Evolutionary conservation across 2,329 filamentous ascomycete genomes (phyloP), one percentile per base, ranked within the genome.

Genomic region (Aspergillus intermedius): DNA sequence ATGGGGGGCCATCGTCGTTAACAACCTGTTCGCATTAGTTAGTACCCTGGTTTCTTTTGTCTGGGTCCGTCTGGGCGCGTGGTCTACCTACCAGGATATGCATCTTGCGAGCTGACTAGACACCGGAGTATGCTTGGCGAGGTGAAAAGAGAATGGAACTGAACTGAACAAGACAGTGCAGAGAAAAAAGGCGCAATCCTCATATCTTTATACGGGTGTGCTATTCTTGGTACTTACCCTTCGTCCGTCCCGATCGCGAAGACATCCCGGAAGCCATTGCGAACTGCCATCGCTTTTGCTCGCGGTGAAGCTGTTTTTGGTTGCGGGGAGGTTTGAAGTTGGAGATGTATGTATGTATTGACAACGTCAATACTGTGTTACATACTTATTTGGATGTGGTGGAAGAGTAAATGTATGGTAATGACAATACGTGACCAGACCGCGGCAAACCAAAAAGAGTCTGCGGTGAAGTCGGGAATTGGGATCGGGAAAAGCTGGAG

Each of bases 1-100:
- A 87, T 45, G 86, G 86, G 40, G 86, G 86, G 5, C 86, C 86
- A 67, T 90, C 86, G 60, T 90, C 86, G 71, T 90, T 90, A 50
- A 71, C 68, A 8, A 70, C 60, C 66, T 72, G 45, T 44, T 35
- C 22, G 25, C 10, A 7, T 30, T 30, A 22, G 21, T 22, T 22
- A 30, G 25, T 12, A 12, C 9, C 25, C 25, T 4, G 1, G 23
- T 15, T 40, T 13, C 35, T 41, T 44, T 39, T 19, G 17, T 3
- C 37, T 22, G 1, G 35, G 22, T 50, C n/a, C 34, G 41, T 45
- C 12, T 8, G 34, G 22, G 41, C 41, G 42, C 39, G 19, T 23
- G 44, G 13, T 15, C 13, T 35, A 21, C 69, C 60, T 71, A 75
- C 72, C 55, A 75, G 65, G 53, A 75, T 74, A 65, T 75, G 72